Base-by-base conservation (phyloP, 805 yeast genomes). In the Saccharomycopsis sp. region DNA sequence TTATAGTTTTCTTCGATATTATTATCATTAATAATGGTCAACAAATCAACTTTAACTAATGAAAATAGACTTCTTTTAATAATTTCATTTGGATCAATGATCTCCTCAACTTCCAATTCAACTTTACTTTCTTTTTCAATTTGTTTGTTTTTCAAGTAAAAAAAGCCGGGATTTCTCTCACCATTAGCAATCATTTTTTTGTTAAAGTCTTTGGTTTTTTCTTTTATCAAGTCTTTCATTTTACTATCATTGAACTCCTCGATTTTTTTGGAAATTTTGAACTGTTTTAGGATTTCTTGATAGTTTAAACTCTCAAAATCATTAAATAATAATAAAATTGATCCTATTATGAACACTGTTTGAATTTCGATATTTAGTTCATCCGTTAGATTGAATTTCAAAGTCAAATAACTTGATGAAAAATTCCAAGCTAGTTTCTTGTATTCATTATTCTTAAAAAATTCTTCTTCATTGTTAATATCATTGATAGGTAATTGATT, bases 261-360 rank as follows among this genome's bases (percentile, higher is more conserved):
- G 6, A 23, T 10, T 6, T 23, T 23, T 10, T 23, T 23, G 26
- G 10, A 8, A 6, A 23, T 8, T 6, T 23, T 23, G 10, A 23
- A 23, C 10, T 10, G 26, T 28, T n/a, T 28, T 5, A 41, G 9
- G 6, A 45, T 25, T 4, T 25, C 23, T 6, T 30, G 21, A 23
- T 38, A 45, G 13, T 27, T 32, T 12, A 34, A 21, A 8, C 15
- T 31, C 6, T 41, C 46, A 21, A 3, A 3, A 3, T 45, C 46
- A 20, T 45, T 45, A 41, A 45, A 45, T 14, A 37, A 14, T 8
- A 45, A 21, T 19, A 45, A 34, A 2, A 41, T 26, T 13, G 34
- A 33, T 21, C 45, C 48, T 3, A 45, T 31, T 18, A 45, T 36
- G 15, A 34, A 40, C 19, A 38, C 40, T 5, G 48, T 45, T 10